Evolutionary conservation across 345 rosid genomes (phyloP), one percentile per base, ranked within the genome.

Genomic region (Turritis glabra): DNA sequence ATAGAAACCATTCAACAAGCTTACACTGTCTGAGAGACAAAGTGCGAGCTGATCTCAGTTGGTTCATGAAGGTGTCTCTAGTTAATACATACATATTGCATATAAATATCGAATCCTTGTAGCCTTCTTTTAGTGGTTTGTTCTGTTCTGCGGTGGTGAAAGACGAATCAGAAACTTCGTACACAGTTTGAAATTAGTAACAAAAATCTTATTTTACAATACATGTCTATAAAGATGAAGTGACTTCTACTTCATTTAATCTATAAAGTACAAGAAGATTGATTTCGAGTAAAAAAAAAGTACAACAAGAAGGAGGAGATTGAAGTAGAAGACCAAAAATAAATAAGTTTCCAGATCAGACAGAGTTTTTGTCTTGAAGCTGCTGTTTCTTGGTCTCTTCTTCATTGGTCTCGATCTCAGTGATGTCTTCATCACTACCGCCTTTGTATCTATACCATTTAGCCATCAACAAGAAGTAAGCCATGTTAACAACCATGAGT

Each of bases 1-100:
- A 92, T 90, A 22, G 95, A 88, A 77, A 90, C 95, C 8, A 90
- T 90, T 67, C 96, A 85, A 81, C 98, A 92, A 82, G 83, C 96
- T 2, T 90, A 92, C 84, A 92, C 96, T 0, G 94, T 92, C 76
- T 92, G 81, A 57, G 41, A 67, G 14, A 37, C n/a, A 37, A 12
- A 25, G 37, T 12, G 41, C 19, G 18, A 46, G 13, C 22, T 40
- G 25, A 8, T 62, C 52, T 62, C 52, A 62, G 21, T 41, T 29
- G 2, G 56, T 30, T 30, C 8, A 32, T 18, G 27, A 27, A 44
- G 8, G 43, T 12, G 17, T 64, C 69, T 64, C 29, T 47, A 21
- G 41, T 30, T 30, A 10, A 29, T 17, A 27, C 54, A 18, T 18
- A 6, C 54, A 64, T 3, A 44, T 26, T 64, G 43, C 17, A 29